Conservation (phyloP, 768 basidiomycete genomes). For the Leccinum variicolor region DNA sequence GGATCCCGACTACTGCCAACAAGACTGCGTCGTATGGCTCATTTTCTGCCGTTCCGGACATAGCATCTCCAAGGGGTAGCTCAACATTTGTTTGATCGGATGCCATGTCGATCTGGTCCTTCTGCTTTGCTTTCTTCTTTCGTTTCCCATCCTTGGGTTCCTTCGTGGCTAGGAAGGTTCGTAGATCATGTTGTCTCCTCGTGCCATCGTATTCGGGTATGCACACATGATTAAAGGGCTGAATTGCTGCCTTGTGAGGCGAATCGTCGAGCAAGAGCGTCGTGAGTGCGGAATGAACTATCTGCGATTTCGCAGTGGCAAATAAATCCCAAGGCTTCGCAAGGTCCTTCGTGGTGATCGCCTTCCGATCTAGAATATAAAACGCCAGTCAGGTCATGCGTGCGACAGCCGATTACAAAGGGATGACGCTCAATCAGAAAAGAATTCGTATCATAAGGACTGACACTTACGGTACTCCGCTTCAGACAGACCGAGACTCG, state of each 20-base stretch:
- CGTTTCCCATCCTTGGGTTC: slow-evolving; percentile 9
- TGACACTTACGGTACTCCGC: slow-evolving; percentile 63
- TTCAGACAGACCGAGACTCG: slow-evolving; percentile 63
- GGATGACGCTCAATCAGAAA: slow-evolving; percentile 10
- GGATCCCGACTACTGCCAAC: slow-evolving; percentile 63
- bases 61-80: neutral
- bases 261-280: slow-evolving; percentile 55
- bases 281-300: slow-evolving; percentile 40
- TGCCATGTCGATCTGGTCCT: neutral
- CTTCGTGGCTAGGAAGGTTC: slow-evolving; percentile 19
- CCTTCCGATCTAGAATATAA: slow-evolving; percentile 12
- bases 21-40: slow-evolving; percentile 46
- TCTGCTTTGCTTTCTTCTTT: slow-evolving; percentile 5
- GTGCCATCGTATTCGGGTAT: slow-evolving; percentile 61
- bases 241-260: slow-evolving; percentile 53
- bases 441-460: neutral
- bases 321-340: slow-evolving; percentile 59
- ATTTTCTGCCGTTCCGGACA: slow-evolving; percentile 6
- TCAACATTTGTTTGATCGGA: neutral
- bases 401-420: slow-evolving; percentile 1
- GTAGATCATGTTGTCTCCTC: slow-evolving; percentile 40
- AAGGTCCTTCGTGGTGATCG: slow-evolving; percentile 71
- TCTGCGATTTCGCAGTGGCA: slow-evolving; percentile 12
- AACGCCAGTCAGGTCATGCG: neutral
- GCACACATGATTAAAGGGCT: slow-evolving; percentile 82